These are phyloP conservation scores for Vaccinium macrocarpon DNA, from an alignment of 148 eudicot genomes.

Conservation along the genomic window DNA sequence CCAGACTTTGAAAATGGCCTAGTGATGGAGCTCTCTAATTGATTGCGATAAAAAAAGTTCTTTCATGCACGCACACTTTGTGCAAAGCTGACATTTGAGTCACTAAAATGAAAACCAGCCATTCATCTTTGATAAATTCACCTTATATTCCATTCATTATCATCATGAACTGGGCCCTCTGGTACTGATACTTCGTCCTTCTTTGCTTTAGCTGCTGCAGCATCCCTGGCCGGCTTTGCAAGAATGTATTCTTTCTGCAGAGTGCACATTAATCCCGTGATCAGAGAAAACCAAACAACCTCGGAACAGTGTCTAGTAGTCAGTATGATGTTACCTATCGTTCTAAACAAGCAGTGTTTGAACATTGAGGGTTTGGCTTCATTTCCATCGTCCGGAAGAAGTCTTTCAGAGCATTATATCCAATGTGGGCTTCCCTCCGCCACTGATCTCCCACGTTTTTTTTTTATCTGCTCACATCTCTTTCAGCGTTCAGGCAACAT, in stretches of 20 bases:
- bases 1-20: background rate
- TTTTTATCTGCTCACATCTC: no score
- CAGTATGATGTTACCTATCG: constrained; percentile 56
- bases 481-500: no score
- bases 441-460: no score
- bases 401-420: constrained; percentile 90
- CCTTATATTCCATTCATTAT: constrained; percentile 96
- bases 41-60: background rate
- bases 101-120: background rate
- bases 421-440: no score
- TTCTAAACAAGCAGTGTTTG: constrained; percentile 83
- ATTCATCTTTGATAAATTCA: constrained; percentile 17
- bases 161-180: constrained; percentile 68
- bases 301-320: background rate
- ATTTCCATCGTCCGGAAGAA: constrained; percentile 93
- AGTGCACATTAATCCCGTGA: background rate
- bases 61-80: background rate
- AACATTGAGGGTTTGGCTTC: constrained; percentile 92
- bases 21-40: background rate
- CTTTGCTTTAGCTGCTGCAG: constrained; percentile 74
- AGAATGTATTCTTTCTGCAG: constrained; percentile 71
- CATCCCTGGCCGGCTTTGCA: constrained; percentile 83
- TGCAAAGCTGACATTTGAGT: no score
- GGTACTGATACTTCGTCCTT: constrained; percentile 51
- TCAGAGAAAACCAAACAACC: constrained; percentile 9